phyloP scores from a whole-genome alignment of 345 rosid genomes.

The Salix suchowensis region DNA sequence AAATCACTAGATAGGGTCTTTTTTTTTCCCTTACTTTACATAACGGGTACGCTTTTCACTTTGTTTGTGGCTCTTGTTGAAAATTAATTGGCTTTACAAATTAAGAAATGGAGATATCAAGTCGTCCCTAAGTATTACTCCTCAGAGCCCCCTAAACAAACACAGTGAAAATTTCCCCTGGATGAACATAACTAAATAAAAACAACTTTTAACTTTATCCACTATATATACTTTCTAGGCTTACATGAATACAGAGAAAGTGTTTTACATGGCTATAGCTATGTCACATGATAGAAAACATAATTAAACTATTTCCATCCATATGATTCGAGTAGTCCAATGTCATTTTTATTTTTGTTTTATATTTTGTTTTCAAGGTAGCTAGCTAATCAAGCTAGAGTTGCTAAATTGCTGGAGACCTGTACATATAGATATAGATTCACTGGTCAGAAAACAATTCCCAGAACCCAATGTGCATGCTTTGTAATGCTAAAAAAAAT shows the following conservation, averaged over 20 bases:
- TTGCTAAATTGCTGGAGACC: background rate
- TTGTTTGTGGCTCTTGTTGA: too few species aligned
- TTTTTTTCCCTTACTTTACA: too few species aligned
- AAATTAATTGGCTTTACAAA: too few species aligned
- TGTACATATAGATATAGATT: background rate
- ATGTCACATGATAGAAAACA: background rate
- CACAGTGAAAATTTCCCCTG: background rate
- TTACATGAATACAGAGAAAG: slow-evolving; percentile 3
- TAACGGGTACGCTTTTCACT: too few species aligned
- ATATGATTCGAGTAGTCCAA: slow-evolving; percentile 5
- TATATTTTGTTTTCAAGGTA: background rate
- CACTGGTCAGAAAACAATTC: background rate
- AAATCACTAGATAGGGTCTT: too few species aligned
- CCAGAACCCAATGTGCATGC: slow-evolving; percentile 18
- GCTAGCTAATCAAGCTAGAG: slow-evolving; percentile 4
- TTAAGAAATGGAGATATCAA: too few species aligned
- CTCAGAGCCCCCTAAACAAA: background rate
- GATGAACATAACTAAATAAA: slow-evolving; percentile 6
- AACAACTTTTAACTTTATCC: background rate
- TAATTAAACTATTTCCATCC: background rate
- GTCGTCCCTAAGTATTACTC: too few species aligned
- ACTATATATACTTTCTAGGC: background rate
- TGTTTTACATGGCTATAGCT: background rate
- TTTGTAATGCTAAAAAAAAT: slow-evolving; percentile 13
- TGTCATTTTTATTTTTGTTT: background rate